A percentile compares a stretch with the other conserved stretches of the same genome.
phyloP scores from a whole-genome alignment of 2,329 filamentous ascomycete species.

The Calonectria naviculata region DNA sequence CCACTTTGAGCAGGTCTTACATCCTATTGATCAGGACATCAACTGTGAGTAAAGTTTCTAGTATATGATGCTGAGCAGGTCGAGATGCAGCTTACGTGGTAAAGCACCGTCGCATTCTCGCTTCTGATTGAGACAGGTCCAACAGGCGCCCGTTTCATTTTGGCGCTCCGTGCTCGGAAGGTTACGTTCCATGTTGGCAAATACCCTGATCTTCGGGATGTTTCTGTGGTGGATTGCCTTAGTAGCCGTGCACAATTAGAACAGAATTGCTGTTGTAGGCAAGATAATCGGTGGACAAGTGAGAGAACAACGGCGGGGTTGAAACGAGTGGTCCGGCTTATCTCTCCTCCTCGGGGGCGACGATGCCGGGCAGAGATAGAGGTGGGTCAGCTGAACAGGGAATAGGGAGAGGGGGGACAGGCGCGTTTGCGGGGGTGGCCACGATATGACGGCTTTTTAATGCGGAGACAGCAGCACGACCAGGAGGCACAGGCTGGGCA shows the following conservation, averaged over 20 bases:
- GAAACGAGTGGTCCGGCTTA: neutral
- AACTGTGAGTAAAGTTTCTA: neutral
- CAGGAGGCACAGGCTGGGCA: neutral
- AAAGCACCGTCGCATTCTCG: neutral
- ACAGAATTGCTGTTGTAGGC: neutral
- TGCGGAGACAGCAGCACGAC: neutral
- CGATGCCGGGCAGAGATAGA: neutral
- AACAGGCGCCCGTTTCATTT: conserved; percentile 14
- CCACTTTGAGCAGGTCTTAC: neutral
- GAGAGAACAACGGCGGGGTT: conserved; percentile 1
- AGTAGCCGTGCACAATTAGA: neutral
- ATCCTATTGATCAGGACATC: neutral
- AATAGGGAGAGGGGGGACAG: neutral
- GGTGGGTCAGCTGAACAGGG: conserved; percentile 3
- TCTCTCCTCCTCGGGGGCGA: neutral
- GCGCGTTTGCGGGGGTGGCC: conserved; percentile 4
- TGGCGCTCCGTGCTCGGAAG: neutral
- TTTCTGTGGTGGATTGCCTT: neutral
- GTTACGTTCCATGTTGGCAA: neutral
- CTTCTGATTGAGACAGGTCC: conserved; percentile 9
- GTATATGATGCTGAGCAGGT: neutral
- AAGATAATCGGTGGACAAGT: neutral
- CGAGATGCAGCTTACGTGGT: neutral
- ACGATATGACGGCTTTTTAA: neutral
- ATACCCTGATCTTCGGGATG: neutral